Evolutionary conservation across 2,329 filamentous ascomycete genomes (phyloP).

Genomic region (Chalaropsis thielavioides): DNA sequence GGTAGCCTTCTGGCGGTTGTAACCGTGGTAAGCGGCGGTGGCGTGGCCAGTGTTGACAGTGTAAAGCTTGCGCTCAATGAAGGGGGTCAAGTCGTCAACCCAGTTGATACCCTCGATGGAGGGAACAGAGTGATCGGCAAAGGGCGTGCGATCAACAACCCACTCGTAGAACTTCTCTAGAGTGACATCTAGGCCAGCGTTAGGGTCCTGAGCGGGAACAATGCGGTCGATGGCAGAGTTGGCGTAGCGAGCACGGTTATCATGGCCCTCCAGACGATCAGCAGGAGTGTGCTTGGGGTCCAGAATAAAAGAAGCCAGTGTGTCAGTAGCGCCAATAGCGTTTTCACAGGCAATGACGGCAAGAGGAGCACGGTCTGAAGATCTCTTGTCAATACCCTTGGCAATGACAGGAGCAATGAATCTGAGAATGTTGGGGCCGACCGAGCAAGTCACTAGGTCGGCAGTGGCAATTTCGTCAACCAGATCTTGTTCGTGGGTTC

Average conservation of each 20-base stretch:
- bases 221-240: slow-evolving; percentile 98
- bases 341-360: slow-evolving; percentile 97
- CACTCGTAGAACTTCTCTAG: slow-evolving; percentile 99
- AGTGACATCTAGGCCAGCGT: slow-evolving; percentile 74
- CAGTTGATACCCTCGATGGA: slow-evolving; percentile 80
- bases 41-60: slow-evolving; percentile 98
- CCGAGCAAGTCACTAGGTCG: slow-evolving; percentile 88
- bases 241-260: slow-evolving; percentile 70
- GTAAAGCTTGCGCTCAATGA: slow-evolving; percentile 98
- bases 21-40: slow-evolving; percentile 88
- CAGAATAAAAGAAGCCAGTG: slow-evolving; percentile 69
- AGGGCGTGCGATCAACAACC: slow-evolving; percentile 83
- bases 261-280: slow-evolving; percentile 51
- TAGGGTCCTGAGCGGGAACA: slow-evolving; percentile 72
- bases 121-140: slow-evolving; percentile 55
- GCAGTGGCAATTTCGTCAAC: slow-evolving; percentile 75
- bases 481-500: slow-evolving; percentile 65
- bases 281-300: slow-evolving; percentile 55
- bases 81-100: slow-evolving; percentile 81
- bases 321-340: slow-evolving; percentile 85
- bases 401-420: slow-evolving; percentile 94
- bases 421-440: slow-evolving; percentile 88
- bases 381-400: slow-evolving; percentile 73
- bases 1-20: slow-evolving; percentile 70
- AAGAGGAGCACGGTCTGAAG: slow-evolving; percentile 48